phyloP scores from a whole-genome alignment of 129 eudicot genomes.

The Pulicaria dysenterica region DNA sequence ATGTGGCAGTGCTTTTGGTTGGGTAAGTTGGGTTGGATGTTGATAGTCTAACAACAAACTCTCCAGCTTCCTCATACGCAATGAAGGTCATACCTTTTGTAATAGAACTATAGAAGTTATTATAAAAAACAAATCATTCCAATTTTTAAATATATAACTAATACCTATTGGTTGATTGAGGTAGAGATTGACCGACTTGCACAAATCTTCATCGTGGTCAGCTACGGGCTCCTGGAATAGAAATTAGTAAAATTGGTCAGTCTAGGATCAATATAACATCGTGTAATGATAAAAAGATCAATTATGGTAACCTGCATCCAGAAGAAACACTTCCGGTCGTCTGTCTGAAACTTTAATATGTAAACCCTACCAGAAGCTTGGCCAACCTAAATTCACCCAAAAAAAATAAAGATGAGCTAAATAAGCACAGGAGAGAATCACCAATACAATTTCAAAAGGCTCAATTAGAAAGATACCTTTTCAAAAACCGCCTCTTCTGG shows the following conservation, averaged over 20 bases:
- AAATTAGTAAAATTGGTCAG: conserved; percentile 16
- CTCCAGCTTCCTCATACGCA: background rate
- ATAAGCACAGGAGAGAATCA: background rate
- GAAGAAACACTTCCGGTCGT: conserved; percentile 85
- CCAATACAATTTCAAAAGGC: conserved; percentile 2
- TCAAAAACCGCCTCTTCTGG: conserved; percentile 96
- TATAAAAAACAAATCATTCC: background rate
- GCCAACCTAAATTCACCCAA: conserved; percentile 51
- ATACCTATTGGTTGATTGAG: conserved; percentile 87
- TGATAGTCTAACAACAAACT: background rate
- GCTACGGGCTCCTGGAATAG: conserved; percentile 71
- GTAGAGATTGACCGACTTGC: conserved; percentile 70
- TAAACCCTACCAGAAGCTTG: conserved; percentile 96
- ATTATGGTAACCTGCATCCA: conserved; percentile 83
- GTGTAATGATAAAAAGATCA: background rate
- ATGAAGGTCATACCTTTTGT: background rate
- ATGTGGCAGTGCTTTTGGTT: too few relatives aligned
- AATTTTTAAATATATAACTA: background rate
- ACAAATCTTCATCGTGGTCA: conserved; percentile 67
- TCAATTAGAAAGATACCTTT: conserved; percentile 50
- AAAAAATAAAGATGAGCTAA: background rate
- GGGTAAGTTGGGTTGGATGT: too few relatives aligned
- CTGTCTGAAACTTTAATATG: conserved; percentile 80
- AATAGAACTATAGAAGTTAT: background rate
- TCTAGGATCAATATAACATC: background rate